Evolutionary conservation across 1,139 yeast genomes (phyloP), one percentile per base, ranked within the genome.

Genomic region (Insectozyma bohioensis): DNA sequence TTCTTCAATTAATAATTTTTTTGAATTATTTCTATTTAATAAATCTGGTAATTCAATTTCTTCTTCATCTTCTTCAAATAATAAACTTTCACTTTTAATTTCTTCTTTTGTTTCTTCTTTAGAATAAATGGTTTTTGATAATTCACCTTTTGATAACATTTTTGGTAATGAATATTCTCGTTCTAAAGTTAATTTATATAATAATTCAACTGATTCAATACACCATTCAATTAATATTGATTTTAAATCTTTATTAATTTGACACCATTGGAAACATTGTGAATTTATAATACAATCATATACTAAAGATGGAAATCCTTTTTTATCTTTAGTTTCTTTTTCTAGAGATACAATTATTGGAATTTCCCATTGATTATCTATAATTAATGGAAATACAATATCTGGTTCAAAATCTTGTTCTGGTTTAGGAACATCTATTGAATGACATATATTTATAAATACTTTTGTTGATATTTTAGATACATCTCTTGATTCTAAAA

Each of bases 321-420:
- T 79, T 53, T 86, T 86, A 50, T 88, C 96, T 12, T 43, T 55
- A 24, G 73, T 80, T 12, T 80, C 54, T 36, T 71, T 57, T 35
- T 72, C 73, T 0, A 67, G 61, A 0, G 90, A 78, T 0, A 85
- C 75, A 1, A 84, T 72, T 7, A 87, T 76, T 1, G 96, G 96
- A 3, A 87, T 82, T 40, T 84, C 90, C 95, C 95, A 87, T 48
- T 80, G 69, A 46, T 81, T 80, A 25, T 78, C 78, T 54, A 80
- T 76, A 17, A 85, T 82, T 35, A 78, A 56, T 1, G 85, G 80
- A 46, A 80, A 80, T 5, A 85, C 78, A 2, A 66, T 56, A 20
- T 62, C 67, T 2, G 90, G 78, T 25, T 70, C 67, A 46, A 81
- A 81, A 18, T 59, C 75, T 17, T 54, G 60, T 7, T 54, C 55